Percentiles rank a stretch among this genome's conserved stretches.
Evolutionary conservation across 352 stramenopile species (phyloP).

Genomic region (Phytopythium ostracodes): DNA sequence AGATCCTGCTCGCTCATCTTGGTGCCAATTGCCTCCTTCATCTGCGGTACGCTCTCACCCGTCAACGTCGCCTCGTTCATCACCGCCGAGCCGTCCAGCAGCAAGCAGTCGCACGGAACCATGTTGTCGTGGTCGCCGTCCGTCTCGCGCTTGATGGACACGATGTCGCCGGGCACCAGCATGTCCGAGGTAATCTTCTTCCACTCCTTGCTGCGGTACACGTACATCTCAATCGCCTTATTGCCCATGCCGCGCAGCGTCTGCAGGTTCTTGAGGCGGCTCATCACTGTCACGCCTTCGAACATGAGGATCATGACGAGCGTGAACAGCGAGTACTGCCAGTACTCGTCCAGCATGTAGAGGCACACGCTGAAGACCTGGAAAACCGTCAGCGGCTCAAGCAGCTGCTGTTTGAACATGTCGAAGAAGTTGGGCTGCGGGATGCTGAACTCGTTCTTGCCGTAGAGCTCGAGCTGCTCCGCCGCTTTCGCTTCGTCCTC

Average conservation of each 20-base stretch:
- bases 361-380: slow-evolving; percentile 98
- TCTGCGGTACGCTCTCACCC: slow-evolving; percentile 97
- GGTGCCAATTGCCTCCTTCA: slow-evolving; percentile 92
- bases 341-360: slow-evolving; percentile 99
- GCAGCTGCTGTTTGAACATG: slow-evolving; percentile 96
- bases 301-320: slow-evolving; percentile 98
- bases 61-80: slow-evolving; percentile 99
- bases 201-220: slow-evolving; percentile 90
- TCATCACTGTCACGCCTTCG: slow-evolving; percentile 94
- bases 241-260: slow-evolving; percentile 94
- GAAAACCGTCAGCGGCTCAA: slow-evolving; percentile 99
- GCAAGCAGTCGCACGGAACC: slow-evolving; percentile 94
- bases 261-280: slow-evolving; percentile 94
- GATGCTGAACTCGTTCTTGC: slow-evolving; percentile 94
- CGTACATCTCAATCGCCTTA: slow-evolving; percentile 80
- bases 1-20: slow-evolving; percentile 79
- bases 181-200: slow-evolving; percentile 72
- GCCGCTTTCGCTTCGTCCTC: slow-evolving; percentile 36
- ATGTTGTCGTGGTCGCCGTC: slow-evolving; percentile 75
- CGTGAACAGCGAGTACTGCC: slow-evolving; percentile 99
- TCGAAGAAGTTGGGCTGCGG: slow-evolving; percentile 93
- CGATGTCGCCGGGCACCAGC: slow-evolving; percentile 91
- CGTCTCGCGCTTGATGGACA: slow-evolving; percentile 90
- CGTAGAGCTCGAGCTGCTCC: slow-evolving; percentile 62
- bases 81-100: slow-evolving; percentile 93